Evolutionary conservation across 1,284 basidiomycete species (phyloP).

Genomic region (Melanopsichium pennsylvanicum): DNA sequence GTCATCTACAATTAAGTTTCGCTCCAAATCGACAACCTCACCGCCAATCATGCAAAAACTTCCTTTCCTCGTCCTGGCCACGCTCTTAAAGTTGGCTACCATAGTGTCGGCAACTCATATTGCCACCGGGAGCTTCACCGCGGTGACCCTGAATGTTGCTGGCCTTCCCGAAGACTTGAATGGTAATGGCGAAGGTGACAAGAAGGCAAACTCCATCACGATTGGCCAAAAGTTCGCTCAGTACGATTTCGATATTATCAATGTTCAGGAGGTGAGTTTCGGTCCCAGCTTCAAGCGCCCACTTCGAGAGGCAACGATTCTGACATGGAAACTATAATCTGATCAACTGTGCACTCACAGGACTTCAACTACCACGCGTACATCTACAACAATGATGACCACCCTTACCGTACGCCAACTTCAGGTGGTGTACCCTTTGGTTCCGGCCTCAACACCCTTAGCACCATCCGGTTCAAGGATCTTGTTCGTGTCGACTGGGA

Average conservation of each 20-base stretch:
- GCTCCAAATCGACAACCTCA: too few relatives aligned
- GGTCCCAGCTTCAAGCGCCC: too few relatives aligned
- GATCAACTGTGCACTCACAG: background rate
- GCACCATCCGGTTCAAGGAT: slow-evolving; percentile 12
- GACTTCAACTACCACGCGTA: slow-evolving; percentile 29
- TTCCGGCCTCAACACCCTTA: slow-evolving; percentile 22
- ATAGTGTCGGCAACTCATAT: slow-evolving; percentile 4
- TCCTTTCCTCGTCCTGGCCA: slow-evolving; percentile 1
- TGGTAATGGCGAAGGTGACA: slow-evolving; percentile 19
- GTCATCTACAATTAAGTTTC: background rate
- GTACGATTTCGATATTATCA: slow-evolving; percentile 22
- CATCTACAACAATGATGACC: slow-evolving; percentile 20
- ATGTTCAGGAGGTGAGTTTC: slow-evolving; percentile 20
- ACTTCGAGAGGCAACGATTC: too few relatives aligned
- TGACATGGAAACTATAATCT: background rate
- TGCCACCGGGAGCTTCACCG: slow-evolving; percentile 7
- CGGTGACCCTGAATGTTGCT: slow-evolving; percentile 25
- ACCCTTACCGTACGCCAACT: slow-evolving; percentile 21
- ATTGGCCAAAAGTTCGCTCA: slow-evolving; percentile 15
- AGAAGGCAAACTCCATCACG: slow-evolving; percentile 11
- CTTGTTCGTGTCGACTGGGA: slow-evolving; percentile 15
- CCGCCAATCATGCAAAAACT: slow-evolving; percentile 2
- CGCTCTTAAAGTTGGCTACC: slow-evolving; percentile 1
- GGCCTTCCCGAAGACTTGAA: slow-evolving; percentile 18
- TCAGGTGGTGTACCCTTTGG: slow-evolving; percentile 22